Conservation (phyloP, 176 grass and related monocot genomes). For the Juncus effusus region DNA sequence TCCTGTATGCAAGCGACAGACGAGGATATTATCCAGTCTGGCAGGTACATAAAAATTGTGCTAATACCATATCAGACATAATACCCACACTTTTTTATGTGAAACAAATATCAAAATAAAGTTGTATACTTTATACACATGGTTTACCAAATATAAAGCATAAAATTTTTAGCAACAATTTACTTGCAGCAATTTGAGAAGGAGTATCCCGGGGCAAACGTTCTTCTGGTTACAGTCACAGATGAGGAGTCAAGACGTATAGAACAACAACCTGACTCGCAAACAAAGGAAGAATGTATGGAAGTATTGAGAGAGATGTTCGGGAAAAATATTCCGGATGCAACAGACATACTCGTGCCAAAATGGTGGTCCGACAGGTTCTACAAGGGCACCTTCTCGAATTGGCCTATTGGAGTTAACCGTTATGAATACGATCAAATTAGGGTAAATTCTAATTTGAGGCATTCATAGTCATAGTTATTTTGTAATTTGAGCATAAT, state of each 20-base stretch:
- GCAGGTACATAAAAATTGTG: conserved; percentile 34
- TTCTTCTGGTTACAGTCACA: conserved; percentile 63
- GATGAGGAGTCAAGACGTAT: conserved; percentile 67
- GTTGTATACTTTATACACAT: too few relatives aligned
- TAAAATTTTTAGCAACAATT: too few relatives aligned
- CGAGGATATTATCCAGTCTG: conserved; percentile 59
- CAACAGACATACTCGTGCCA: conserved; percentile 46
- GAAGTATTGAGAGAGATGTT: conserved; percentile 52
- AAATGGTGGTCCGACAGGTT: conserved; percentile 64
- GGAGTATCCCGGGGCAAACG: conserved; percentile 48
- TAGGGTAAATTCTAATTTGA: conserved; percentile 35
- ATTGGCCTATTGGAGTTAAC: conserved; percentile 64
- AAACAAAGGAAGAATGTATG: conserved; percentile 56
- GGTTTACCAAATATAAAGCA: too few relatives aligned
- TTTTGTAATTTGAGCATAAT: too few relatives aligned
- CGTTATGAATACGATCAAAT: conserved; percentile 60
- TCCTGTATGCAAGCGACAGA: conserved; percentile 48
- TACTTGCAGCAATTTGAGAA: conserved; percentile 41
- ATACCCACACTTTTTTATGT: too few relatives aligned
- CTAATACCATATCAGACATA: too few relatives aligned
- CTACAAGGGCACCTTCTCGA: conserved; percentile 56
- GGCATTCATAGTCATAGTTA: not conserved
- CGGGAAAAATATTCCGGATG: conserved; percentile 37
- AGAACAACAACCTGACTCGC: conserved; percentile 46
- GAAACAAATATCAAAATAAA: too few relatives aligned